A percentile compares a stretch with the other conserved stretches of the same genome.
phyloP scores from a whole-genome alignment of 805 yeast genomes.

The Blastobotrys chiropterorum region DNA sequence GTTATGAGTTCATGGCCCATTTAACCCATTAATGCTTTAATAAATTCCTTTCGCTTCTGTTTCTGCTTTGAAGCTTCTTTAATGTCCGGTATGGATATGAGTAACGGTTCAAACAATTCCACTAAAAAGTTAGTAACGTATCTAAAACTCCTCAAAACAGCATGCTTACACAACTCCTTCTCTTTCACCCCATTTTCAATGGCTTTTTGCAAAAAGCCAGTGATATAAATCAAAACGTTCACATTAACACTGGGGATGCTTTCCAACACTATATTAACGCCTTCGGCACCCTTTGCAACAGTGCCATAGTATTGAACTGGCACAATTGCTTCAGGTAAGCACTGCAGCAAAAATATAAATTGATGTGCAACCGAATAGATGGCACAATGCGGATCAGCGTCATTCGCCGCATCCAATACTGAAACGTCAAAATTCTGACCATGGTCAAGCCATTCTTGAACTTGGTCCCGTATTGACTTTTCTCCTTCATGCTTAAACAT shows the following conservation, averaged over 20 bases:
- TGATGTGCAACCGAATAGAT: constrained; percentile 36
- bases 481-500: constrained; percentile 24
- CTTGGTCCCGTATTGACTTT: constrained; percentile 22
- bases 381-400: constrained; percentile 31
- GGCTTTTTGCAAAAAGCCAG: constrained; percentile 35
- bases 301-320: constrained; percentile 26
- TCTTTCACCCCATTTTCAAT: constrained; percentile 24
- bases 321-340: constrained; percentile 38
- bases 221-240: constrained; percentile 37
- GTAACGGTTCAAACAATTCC: constrained; percentile 28
- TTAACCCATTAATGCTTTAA: constrained; percentile 24
- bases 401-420: constrained; percentile 25
- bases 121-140: constrained; percentile 13
- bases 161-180: no score
- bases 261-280: constrained; percentile 34
- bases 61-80: constrained; percentile 29
- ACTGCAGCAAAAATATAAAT: constrained; percentile 27
- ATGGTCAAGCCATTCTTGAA: constrained; percentile 32
- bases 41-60: constrained; percentile 30
- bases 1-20: constrained; percentile 16
- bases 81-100: constrained; percentile 26
- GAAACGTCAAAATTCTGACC: constrained; percentile 28
- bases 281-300: constrained; percentile 25
- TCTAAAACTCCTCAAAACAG: no score
- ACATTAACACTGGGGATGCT: constrained; percentile 37